Evolutionary conservation across 2,329 filamentous ascomycete genomes (phyloP).

Genomic region (Colletotrichum eremochloae): DNA sequence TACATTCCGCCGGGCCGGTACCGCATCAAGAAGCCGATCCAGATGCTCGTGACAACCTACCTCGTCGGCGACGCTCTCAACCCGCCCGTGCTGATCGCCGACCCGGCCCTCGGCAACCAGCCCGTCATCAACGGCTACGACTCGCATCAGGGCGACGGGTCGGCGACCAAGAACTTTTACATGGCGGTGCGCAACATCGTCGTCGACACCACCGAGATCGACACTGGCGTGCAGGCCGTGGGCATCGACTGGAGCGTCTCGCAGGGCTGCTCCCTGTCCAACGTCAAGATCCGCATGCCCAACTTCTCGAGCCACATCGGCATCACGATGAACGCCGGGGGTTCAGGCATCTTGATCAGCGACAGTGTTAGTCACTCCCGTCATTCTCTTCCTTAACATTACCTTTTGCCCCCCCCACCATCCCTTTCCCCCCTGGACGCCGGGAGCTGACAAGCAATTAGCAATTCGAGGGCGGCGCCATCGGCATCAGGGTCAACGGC

Average conservation of each 20-base stretch:
- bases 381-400: no score
- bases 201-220: constrained; percentile 47
- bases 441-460: constrained; percentile 16
- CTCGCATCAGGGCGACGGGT: constrained; percentile 46
- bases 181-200: constrained; percentile 50
- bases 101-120: constrained; percentile 36
- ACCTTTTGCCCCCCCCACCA: no score
- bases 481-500: constrained; percentile 49
- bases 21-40: constrained; percentile 48
- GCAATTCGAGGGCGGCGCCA: constrained; percentile 50
- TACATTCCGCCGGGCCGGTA: constrained; percentile 51
- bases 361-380: constrained; percentile 43
- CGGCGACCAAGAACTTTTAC: constrained; percentile 51
- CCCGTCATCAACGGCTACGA: constrained; percentile 46
- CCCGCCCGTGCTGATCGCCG: constrained; percentile 48
- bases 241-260: constrained; percentile 51
- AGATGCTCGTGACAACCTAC: constrained; percentile 50
- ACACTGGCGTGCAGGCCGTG: constrained; percentile 40
- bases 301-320: constrained; percentile 51
- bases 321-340: constrained; percentile 52
- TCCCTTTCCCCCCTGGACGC: not conserved
- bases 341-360: constrained; percentile 50
- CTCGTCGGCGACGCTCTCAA: constrained; percentile 50
- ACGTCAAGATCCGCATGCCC: constrained; percentile 53
- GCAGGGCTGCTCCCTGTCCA: constrained; percentile 49